Evolutionary conservation across 2,329 filamentous ascomycete genomes (phyloP).

Genomic region (Cercospora sp.): DNA sequence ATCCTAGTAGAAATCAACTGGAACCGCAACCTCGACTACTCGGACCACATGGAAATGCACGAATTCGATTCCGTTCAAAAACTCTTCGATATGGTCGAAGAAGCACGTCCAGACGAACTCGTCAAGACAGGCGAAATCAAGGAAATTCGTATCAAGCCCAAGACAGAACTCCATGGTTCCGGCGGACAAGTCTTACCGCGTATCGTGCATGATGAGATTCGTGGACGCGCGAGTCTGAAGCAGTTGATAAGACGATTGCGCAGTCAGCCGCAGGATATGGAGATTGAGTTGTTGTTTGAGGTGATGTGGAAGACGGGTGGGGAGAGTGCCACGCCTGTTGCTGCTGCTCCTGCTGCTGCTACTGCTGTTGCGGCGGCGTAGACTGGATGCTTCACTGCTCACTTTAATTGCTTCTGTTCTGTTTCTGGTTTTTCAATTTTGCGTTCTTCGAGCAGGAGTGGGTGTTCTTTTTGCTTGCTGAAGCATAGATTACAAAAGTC

Average conservation of each 20-base stretch:
- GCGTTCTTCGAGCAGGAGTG: background rate
- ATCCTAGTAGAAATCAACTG: conserved; percentile 22
- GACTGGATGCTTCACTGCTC: background rate
- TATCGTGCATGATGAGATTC: conserved; percentile 21
- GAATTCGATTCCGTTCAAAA: conserved; percentile 16
- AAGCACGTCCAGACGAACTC: conserved; percentile 19
- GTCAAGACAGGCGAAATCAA: conserved; percentile 12
- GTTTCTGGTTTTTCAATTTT: background rate
- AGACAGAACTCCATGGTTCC: conserved; percentile 12
- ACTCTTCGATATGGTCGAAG: conserved; percentile 22
- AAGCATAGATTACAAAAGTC: background rate
- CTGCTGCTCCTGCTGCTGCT: background rate
- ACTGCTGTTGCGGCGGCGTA: background rate
- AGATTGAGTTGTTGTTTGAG: conserved; percentile 22
- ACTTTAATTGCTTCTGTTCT: background rate
- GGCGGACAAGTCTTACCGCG: conserved; percentile 16
- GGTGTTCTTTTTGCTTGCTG: background rate
- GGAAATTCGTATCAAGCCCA: conserved; percentile 21
- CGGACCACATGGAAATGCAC: conserved; percentile 21
- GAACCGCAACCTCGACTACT: conserved; percentile 21
- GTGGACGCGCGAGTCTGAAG: conserved; percentile 18
- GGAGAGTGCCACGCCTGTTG: background rate
- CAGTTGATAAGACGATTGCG: conserved; percentile 20
- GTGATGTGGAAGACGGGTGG: conserved; percentile 18
- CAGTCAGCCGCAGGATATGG: conserved; percentile 16